Percentiles rank a stretch among this genome's conserved stretches.
These are phyloP conservation scores for Brassica napus DNA, from an alignment of 345 rosid species.

Conservation along the genomic window DNA sequence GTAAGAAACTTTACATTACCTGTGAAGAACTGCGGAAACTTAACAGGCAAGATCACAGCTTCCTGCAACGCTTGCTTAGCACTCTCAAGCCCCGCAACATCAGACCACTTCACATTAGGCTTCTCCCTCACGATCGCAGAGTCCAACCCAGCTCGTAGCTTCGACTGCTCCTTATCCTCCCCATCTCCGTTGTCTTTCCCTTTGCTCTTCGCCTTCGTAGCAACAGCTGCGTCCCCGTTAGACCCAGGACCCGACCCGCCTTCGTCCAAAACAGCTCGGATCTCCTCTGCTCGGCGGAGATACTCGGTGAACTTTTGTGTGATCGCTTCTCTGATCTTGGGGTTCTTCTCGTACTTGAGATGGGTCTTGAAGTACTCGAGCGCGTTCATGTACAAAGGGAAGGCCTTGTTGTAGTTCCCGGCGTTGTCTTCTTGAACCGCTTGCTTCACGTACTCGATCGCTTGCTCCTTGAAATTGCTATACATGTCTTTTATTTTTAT, in stretches of 20 bases:
- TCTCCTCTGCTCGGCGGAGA: conserved; percentile 93
- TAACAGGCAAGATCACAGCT: conserved; percentile 91
- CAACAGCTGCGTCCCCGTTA: conserved; percentile 71
- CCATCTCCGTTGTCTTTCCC: conserved; percentile 70
- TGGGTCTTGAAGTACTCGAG: conserved; percentile 89
- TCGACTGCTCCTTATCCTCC: conserved; percentile 77
- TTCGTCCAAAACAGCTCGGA: conserved; percentile 70
- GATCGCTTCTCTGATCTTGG: conserved; percentile 74
- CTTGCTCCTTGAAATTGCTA: conserved; percentile 94
- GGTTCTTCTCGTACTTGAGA: conserved; percentile 90
- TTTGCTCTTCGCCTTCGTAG: conserved; percentile 66
- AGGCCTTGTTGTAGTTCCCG: conserved; percentile 82
- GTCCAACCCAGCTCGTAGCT: conserved; percentile 76
- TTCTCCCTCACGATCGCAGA: conserved; percentile 84
- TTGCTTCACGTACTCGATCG: conserved; percentile 86
- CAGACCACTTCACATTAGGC: conserved; percentile 82
- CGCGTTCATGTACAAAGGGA: conserved; percentile 87
- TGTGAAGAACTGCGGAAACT: conserved; percentile 89
- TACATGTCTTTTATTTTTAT: conserved; percentile 45
- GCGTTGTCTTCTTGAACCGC: conserved; percentile 90
- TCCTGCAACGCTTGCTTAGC: conserved; percentile 86
- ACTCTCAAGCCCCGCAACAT: conserved; percentile 90
- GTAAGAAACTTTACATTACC: conserved; percentile 40
- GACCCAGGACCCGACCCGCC: conserved; percentile 68
- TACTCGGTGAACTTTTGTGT: conserved; percentile 78